A percentile compares a stretch with the other conserved stretches of the same genome.
Conservation (phyloP, 345 rosid species). For the Moringa oleifera region DNA sequence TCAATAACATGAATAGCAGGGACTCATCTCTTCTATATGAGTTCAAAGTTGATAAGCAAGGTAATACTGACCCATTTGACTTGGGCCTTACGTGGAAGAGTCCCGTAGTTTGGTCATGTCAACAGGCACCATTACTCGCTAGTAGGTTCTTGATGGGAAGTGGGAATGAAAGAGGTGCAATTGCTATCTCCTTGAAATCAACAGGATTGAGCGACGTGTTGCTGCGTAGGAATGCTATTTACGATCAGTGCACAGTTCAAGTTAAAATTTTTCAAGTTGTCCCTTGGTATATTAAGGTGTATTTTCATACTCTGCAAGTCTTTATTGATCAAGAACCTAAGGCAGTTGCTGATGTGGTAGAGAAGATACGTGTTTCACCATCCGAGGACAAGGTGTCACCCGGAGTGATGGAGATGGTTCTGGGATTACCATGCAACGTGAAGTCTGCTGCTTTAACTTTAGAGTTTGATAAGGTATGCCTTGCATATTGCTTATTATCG, state of each 20-base stretch:
- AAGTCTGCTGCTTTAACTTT: slow-evolving; percentile 72
- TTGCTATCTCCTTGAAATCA: slow-evolving; percentile 74
- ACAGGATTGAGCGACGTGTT: slow-evolving; percentile 33
- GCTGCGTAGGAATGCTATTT: slow-evolving; percentile 11
- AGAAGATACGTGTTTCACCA: slow-evolving; percentile 73
- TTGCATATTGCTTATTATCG: slow-evolving; percentile 5
- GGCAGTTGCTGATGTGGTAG: slow-evolving; percentile 42
- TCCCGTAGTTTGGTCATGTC: slow-evolving; percentile 67
- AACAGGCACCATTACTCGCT: slow-evolving; percentile 66
- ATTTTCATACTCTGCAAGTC: slow-evolving; percentile 65
- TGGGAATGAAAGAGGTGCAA: slow-evolving; percentile 95
- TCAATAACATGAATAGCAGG: slow-evolving; percentile 19
- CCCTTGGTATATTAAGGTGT: slow-evolving; percentile 94
- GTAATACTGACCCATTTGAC: slow-evolving; percentile 58
- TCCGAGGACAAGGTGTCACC: slow-evolving; percentile 89
- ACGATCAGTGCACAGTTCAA: slow-evolving; percentile 43
- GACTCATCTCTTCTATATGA: slow-evolving; percentile 39
- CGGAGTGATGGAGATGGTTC: slow-evolving; percentile 83
- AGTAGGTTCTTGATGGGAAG: slow-evolving; percentile 95
- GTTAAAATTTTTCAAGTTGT: slow-evolving; percentile 85
- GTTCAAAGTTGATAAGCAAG: slow-evolving; percentile 53
- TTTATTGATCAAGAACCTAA: slow-evolving; percentile 63
- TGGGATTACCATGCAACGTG: slow-evolving; percentile 68
- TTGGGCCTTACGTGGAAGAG: slow-evolving; percentile 65
- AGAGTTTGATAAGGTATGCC: slow-evolving; percentile 87